Conservation (phyloP, 2,329 filamentous ascomycete genomes). For the Sclerotinia nivalis region DNA sequence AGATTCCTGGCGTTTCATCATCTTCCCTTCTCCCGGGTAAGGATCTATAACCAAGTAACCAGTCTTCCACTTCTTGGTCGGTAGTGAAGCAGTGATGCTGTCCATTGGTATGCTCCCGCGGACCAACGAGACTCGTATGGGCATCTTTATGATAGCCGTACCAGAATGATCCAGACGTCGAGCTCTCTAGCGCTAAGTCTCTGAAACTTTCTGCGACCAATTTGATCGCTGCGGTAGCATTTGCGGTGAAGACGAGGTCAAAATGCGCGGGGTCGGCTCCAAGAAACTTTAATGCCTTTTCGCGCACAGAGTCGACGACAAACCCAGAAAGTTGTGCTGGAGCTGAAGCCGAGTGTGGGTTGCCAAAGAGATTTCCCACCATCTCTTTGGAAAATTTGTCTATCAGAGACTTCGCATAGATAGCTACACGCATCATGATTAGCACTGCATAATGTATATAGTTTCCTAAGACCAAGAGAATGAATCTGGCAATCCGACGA, state of each 20-base stretch:
- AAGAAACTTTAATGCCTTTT: conserved; percentile 72
- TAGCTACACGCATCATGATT: conserved; percentile 42
- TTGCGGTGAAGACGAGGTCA: conserved; percentile 86
- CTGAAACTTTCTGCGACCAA: conserved; percentile 76
- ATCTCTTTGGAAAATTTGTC: conserved; percentile 79
- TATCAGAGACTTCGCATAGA: conserved; percentile 76
- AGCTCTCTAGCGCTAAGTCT: conserved; percentile 62
- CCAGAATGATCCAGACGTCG: conserved; percentile 63
- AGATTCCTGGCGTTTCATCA: conserved; percentile 48
- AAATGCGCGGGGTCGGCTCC: conserved; percentile 77
- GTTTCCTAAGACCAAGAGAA: not conserved
- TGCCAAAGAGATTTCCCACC: conserved; percentile 76
- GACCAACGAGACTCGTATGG: conserved; percentile 85
- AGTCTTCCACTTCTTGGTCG: conserved; percentile 63
- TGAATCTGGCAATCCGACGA: not conserved
- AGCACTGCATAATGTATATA: not conserved
- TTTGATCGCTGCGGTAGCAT: conserved; percentile 91
- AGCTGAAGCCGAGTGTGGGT: conserved; percentile 82
- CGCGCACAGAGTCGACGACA: conserved; percentile 71
- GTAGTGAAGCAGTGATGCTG: conserved; percentile 63
- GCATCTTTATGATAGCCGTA: conserved; percentile 82
- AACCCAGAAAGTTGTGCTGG: conserved; percentile 75
- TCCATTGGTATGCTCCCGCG: conserved; percentile 66
- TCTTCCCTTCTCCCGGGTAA: conserved; percentile 37
- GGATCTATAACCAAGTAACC: conserved; percentile 51